Base-by-base conservation (phyloP, 371 early-diverging fungal genomes). In the Batrachochytrium dendrobatidis region DNA sequence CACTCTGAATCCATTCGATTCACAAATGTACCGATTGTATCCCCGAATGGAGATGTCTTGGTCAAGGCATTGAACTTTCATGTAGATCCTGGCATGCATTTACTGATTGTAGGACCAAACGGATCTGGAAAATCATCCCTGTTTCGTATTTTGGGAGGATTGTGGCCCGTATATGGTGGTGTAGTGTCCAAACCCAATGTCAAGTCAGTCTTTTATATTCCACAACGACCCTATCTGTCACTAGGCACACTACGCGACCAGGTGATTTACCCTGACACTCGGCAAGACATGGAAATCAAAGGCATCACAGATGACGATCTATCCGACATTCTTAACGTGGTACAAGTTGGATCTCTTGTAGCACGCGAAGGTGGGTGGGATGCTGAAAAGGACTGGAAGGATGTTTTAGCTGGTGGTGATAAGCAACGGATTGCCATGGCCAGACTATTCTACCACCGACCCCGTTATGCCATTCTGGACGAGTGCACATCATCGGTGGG, bases 11-110 rank as follows among this genome's bases (percentile, higher is more conserved):
- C 84, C 28, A 91, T 93, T 61, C 80, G 88, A 59, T 94, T 94
- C 70, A 81, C 85, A 31, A 80, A 87, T 54, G 92, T 93, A 2
- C 94, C 95, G 6, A 87, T 94, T 56, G 84, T 92, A 6, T 91
- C 94, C 8, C 96, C 96, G 49, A 92, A 90, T 68, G 91, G 90
- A 43, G 94, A 95, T 78, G 85, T 95, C 5, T 77, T 98, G 12
- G 85, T 97, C 28, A 83, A 84, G 75, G 79, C 69, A 28, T 56
- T 80, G 32, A 62, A 61, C 29, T 69, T 80, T 58, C 54, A 65
- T 7, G 59, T 78, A 26, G 39, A 20, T 2, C 68, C 73, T n/a
- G 78, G 79, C n/a, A 68, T 71, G 22, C 75, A 76, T 46, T 56
- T 56, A 69, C 83, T 65, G 73, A 88, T 63, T 34, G 88, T 87